Conservation (phyloP, 1,139 yeast genomes). For the Lodderomyces metapsilosis region DNA sequence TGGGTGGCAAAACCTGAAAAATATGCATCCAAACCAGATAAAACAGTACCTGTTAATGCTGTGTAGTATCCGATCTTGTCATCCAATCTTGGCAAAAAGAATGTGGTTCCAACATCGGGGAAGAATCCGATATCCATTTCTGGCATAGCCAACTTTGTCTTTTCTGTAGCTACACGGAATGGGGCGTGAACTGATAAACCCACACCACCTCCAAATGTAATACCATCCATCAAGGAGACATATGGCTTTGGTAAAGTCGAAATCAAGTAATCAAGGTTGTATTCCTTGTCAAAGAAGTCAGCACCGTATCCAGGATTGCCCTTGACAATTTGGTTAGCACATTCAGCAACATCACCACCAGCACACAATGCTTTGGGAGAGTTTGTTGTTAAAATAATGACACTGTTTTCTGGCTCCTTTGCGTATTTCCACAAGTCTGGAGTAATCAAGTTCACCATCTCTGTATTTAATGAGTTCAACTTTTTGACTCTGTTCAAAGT, state of each 20-base stretch:
- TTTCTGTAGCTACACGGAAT: conserved; percentile 87
- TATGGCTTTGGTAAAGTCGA: conserved; percentile 85
- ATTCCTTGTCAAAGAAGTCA: conserved; percentile 76
- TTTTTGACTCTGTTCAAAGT: conserved; percentile 79
- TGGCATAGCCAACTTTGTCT: conserved; percentile 94
- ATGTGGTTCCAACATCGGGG: conserved; percentile 95
- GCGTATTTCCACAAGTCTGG: conserved; percentile 78
- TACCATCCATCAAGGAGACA: conserved; percentile 83
- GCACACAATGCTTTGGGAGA: conserved; percentile 72
- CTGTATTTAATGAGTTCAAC: conserved; percentile 78
- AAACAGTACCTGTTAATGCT: conserved; percentile 80
- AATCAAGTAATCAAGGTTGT: conserved; percentile 74
- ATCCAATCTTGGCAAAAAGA: conserved; percentile 80
- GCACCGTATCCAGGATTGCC: conserved; percentile 55
- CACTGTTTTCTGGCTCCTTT: conserved; percentile 61
- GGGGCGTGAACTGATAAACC: conserved; percentile 93
- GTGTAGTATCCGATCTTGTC: conserved; percentile 82
- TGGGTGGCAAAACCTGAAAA: conserved; percentile 89
- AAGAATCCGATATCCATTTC: conserved; percentile 96
- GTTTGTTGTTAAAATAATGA: conserved; percentile 69
- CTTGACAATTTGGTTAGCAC: conserved; percentile 52
- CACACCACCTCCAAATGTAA: conserved; percentile 98
- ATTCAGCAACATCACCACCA: conserved; percentile 91
- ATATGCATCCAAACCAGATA: conserved; percentile 77
- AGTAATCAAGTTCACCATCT: conserved; percentile 73